phyloP scores from a whole-genome alignment of 2,329 filamentous ascomycete genomes.

The Sporothrix dimorphospora region DNA sequence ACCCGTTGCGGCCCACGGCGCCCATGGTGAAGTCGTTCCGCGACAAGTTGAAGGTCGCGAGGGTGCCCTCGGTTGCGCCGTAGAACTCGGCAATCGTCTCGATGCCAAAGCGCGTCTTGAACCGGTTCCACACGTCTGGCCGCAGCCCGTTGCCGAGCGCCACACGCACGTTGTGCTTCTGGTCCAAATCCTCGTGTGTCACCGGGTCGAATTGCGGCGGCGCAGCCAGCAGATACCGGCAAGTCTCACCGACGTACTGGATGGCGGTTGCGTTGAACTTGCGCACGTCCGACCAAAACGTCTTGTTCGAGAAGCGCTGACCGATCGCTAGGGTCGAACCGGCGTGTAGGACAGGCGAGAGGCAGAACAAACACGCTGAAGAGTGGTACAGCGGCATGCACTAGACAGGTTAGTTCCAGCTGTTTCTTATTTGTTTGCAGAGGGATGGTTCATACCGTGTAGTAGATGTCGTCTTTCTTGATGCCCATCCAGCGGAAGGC shows the following conservation, averaged over 20 bases:
- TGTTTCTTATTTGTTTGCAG: neutral
- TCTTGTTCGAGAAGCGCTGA: conserved; percentile 75
- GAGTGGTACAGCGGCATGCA: conserved; percentile 91
- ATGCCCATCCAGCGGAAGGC: conserved; percentile 60
- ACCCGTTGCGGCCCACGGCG: conserved; percentile 75
- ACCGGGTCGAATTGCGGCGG: conserved; percentile 63
- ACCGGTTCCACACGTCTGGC: conserved; percentile 81
- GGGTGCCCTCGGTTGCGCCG: conserved; percentile 72
- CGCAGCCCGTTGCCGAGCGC: conserved; percentile 86
- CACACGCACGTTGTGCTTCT: conserved; percentile 69
- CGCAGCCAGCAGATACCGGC: conserved; percentile 76
- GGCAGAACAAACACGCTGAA: conserved; percentile 72
- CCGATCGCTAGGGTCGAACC: conserved; percentile 73
- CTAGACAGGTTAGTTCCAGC: conserved; percentile 44
- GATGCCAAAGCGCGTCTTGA: conserved; percentile 80
- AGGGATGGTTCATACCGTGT: conserved; percentile 60
- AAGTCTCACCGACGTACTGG: conserved; percentile 88
- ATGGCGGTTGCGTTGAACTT: conserved; percentile 71
- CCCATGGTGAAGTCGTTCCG: conserved; percentile 74
- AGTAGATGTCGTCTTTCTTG: conserved; percentile 68
- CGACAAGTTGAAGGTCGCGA: conserved; percentile 72
- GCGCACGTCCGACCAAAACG: conserved; percentile 78
- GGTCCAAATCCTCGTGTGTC: conserved; percentile 71
- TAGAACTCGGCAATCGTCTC: conserved; percentile 79
- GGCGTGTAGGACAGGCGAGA: conserved; percentile 60